These are phyloP conservation scores for Coemansia sp. DNA, from an alignment of 192 early-diverging fungal species.

Conservation along the genomic window DNA sequence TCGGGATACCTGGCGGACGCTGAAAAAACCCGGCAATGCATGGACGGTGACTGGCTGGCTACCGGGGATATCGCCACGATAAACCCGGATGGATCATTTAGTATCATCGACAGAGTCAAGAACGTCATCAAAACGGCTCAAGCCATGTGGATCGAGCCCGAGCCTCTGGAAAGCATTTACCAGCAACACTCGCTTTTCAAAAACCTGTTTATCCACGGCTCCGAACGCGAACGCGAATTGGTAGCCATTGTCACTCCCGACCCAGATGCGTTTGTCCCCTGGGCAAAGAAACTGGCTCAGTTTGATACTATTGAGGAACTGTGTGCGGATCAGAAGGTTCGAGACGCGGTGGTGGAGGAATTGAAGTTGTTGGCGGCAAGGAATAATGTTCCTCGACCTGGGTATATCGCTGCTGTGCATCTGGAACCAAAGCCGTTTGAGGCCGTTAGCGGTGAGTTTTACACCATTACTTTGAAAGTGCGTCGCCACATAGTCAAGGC, in stretches of 20 bases:
- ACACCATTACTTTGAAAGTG: conserved; percentile 88
- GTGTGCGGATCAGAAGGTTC: conserved; percentile 52
- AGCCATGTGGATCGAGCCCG: conserved; percentile 86
- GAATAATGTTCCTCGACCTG: conserved; percentile 59
- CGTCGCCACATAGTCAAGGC: conserved; percentile 55
- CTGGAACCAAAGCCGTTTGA: conserved; percentile 70
- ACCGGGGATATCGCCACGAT: conserved; percentile 79
- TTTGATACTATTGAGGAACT: conserved; percentile 54
- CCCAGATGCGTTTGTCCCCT: conserved; percentile 57
- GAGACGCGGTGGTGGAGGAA: conserved; percentile 58
- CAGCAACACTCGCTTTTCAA: conserved; percentile 57
- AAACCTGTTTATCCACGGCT: conserved; percentile 65
- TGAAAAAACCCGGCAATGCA: conserved; percentile 53
- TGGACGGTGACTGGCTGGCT: conserved; percentile 77
- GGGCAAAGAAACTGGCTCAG: conserved; percentile 54
- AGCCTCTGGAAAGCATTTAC: conserved; percentile 78
- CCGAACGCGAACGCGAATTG: conserved; percentile 70
- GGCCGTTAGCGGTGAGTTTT: conserved; percentile 63
- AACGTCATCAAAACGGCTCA: conserved; percentile 82
- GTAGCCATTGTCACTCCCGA: conserved; percentile 85
- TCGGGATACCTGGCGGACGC: conserved; percentile 68
- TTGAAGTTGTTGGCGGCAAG: conserved; percentile 52
- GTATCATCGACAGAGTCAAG: conserved; percentile 74
- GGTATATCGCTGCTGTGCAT: conserved; percentile 66
- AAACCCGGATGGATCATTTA: conserved; percentile 62